These are phyloP conservation scores for Trichoderma polysporum DNA, from an alignment of 2,329 filamentous ascomycete genomes.

Conservation along the genomic window DNA sequence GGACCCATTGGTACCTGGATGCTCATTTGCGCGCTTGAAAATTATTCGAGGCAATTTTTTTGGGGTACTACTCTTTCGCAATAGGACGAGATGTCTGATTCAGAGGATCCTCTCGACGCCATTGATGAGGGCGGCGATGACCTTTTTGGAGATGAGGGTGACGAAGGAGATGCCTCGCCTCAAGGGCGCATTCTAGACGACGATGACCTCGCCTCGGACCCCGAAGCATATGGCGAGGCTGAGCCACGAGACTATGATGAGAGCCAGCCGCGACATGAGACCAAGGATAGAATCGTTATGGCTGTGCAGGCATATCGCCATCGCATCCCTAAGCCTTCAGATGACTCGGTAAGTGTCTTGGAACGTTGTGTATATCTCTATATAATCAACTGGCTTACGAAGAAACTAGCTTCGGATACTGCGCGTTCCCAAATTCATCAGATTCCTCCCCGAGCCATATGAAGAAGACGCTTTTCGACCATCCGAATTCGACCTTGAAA, in stretches of 20 bases:
- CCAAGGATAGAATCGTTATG: slow-evolving; percentile 58
- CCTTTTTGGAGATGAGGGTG: slow-evolving; percentile 60
- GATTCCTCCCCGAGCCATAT: slow-evolving; percentile 67
- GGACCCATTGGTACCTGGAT: neutral
- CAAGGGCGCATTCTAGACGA: slow-evolving; percentile 65
- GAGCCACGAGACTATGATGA: slow-evolving; percentile 46
- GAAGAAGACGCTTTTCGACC: slow-evolving; percentile 65
- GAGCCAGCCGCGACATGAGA: slow-evolving; percentile 46
- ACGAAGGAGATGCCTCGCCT: slow-evolving; percentile 58
- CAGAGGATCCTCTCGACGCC: slow-evolving; percentile 53
- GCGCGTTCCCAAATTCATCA: slow-evolving; percentile 71
- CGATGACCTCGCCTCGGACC: slow-evolving; percentile 54
- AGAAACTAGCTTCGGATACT: slow-evolving; percentile 61
- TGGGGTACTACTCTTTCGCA: neutral
- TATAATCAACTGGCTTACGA: neutral
- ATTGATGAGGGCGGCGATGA: slow-evolving; percentile 60
- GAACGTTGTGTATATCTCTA: neutral
- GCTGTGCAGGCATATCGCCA: slow-evolving; percentile 68
- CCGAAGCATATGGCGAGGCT: slow-evolving; percentile 44
- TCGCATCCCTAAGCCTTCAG: slow-evolving; percentile 66
- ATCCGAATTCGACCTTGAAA: slow-evolving; percentile 52
- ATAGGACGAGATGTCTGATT: slow-evolving; percentile 51
- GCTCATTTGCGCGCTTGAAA: neutral
- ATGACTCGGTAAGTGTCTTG: slow-evolving; percentile 62
- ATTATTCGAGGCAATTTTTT: neutral